Evolutionary conservation across 768 basidiomycete genomes (phyloP), one percentile per base, ranked within the genome.

Genomic region (Myochromella boudieri): DNA sequence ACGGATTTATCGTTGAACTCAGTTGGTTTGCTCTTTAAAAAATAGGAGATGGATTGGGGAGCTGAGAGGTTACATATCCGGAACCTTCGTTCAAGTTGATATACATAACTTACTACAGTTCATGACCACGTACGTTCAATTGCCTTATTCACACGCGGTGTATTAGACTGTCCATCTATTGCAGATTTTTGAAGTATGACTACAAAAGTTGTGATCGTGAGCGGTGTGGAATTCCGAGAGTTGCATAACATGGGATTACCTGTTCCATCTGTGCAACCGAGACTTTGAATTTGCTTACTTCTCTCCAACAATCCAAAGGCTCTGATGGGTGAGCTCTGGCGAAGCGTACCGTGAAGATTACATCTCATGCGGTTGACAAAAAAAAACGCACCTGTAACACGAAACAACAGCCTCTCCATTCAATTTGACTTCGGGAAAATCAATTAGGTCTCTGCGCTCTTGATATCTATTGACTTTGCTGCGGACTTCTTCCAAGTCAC

Each of bases 401-500:
- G 77, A 71, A 2, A 81, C 72, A 26, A 92, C 75, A 17, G 77
- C 80, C 51, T 82, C 76, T 14, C 80, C 74, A 15, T 68, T 69
- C n/a, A 66, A 70, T 55, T 79, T 81, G 14, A 87, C 77, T 33
- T 73, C 73, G 5, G 80, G 77, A 44, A 77, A 77, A 34, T 80
- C 79, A 8, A 63, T 64, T 15, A 85, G 68, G 49, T 78, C 71
- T 51, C 73, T 76, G 33, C 80, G 74, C 12, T 71, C 63, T 39
- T 86, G 79, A 59, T 84, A 87, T 51, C 78, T 77, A 57, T 86
- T 83, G n/a, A 90, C 81, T 59, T 87, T 86, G 44, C 68, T 69
- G 57, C 77, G 75, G 37, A 93, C 74, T 60, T 88, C 81, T 55
- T 88, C 87, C 53, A 94, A 62, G 63, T 93, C 91, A 22, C 82